These are phyloP conservation scores for Xerocomus potaroensis DNA, from an alignment of 768 basidiomycete species.

Conservation along the genomic window DNA sequence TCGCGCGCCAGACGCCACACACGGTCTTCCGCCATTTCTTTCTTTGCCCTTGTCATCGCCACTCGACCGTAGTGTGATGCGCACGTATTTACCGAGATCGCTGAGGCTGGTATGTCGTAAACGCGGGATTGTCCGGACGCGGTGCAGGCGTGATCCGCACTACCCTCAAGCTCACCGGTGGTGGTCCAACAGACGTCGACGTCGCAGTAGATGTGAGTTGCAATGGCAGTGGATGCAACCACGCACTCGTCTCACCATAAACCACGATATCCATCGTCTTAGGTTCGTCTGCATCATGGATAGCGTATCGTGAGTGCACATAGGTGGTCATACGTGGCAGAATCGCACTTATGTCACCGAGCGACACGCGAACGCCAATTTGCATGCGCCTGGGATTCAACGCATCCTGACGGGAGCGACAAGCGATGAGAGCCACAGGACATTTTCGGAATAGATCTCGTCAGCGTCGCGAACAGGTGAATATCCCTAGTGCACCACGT, in stretches of 20 bases:
- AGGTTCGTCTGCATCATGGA: conserved; percentile 47
- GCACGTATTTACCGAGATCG: conserved; percentile 19
- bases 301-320: background rate
- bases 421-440: conserved; percentile 51
- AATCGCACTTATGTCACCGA: conserved; percentile 61
- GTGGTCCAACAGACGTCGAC: conserved; percentile 23
- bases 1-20: conserved; percentile 33
- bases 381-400: conserved; percentile 35
- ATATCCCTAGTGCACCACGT: conserved; percentile 57
- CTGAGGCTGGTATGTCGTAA: conserved; percentile 13
- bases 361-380: conserved; percentile 59
- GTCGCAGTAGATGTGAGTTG: conserved; percentile 9
- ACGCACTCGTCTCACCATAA: conserved; percentile 36
- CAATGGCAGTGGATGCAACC: conserved; percentile 6
- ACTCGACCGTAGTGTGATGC: conserved; percentile 16
- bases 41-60: conserved; percentile 12
- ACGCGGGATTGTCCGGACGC: conserved; percentile 67
- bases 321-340: background rate
- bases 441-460: conserved; percentile 69
- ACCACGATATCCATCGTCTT: conserved; percentile 66
- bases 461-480: conserved; percentile 59
- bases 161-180: conserved; percentile 41
- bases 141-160: conserved; percentile 54
- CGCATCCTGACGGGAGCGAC: conserved; percentile 15
- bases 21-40: conserved; percentile 22